Base-by-base conservation (phyloP, 78 protist species). In the Dictyostelium purpureum region DNA sequence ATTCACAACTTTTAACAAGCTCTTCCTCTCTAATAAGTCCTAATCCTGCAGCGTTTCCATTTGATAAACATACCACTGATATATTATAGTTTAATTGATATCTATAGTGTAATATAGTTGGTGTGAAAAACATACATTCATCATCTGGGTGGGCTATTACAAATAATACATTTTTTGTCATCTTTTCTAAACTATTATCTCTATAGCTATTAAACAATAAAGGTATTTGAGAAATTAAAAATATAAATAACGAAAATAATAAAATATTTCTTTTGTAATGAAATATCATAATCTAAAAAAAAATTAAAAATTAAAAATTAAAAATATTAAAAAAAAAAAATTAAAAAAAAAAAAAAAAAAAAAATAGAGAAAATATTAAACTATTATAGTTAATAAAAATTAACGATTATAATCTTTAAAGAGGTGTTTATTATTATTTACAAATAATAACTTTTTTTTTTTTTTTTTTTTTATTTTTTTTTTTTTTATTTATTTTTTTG, bases 81-180 rank as follows among this genome's bases (percentile, higher is more conserved):
- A 94, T 26, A 19, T 82, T 57, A 40, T 28, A 14, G 24, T 40
- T 59, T 16, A 42, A 10, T 57, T 42, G 28, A 47, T 47, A 47
- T 4, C 9, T 38, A 35, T 79, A 47, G 10, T 45, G 35, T 54
- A 69, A 31, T 18, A 94, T 31, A 0, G 91, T 70, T 6, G 98
- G 98, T 24, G 73, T 57, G 28, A 97, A 96, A 89, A 97, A 97
- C 98, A 97, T 97, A 21, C 94, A 87, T 79, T 97, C 98, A 49
- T 97, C 98, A 63, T 97, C 98, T n/a, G 98, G 98, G 52, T 97
- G 98, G 10, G 98, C 98, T 4, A 95, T 83, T 24, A 96, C 83
- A 28, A 97, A 70, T 63, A 63, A 63, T 28, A 63, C 6, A 28
- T 33, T 63, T 33, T 33, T 63, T 2, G 31, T 63, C 35, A 63